A percentile compares a stretch with the other conserved stretches of the same genome.
These are phyloP conservation scores for Neurospora terricola DNA, from an alignment of 495 filamentous ascomycete genomes.

Conservation along the genomic window DNA sequence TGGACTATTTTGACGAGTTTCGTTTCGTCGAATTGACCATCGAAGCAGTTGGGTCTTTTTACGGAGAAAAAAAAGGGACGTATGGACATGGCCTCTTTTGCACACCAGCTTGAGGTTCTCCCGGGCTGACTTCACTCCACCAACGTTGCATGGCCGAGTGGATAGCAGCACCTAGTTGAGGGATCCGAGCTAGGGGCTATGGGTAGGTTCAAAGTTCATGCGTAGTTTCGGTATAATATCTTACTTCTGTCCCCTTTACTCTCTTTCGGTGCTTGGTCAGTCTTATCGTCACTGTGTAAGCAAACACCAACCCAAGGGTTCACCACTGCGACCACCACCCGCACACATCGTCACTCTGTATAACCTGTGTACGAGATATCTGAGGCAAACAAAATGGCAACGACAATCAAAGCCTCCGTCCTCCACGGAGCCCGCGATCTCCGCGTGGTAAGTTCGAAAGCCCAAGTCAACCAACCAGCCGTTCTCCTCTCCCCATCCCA, in stretches of 20 bases:
- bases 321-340: neutral
- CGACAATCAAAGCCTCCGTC: slow-evolving; percentile 49
- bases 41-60: neutral
- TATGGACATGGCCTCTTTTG: neutral
- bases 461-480: too few relatives aligned
- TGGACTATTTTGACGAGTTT: neutral
- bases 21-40: neutral
- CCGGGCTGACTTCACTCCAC: neutral
- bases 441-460: slow-evolving; percentile 41
- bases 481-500: neutral
- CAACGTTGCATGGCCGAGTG: neutral
- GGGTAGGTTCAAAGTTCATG: neutral
- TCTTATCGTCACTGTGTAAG: neutral
- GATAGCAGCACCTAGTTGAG: neutral
- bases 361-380: neutral
- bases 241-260: neutral
- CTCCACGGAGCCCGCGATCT: slow-evolving; percentile 61
- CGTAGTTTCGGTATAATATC: neutral
- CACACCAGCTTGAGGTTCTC: neutral
- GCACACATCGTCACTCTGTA: neutral
- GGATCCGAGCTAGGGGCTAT: neutral
- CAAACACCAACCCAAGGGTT: neutral
- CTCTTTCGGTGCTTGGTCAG: neutral
- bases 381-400: slow-evolving; percentile 7
- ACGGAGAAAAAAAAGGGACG: neutral